A percentile compares a stretch with the other conserved stretches of the same genome.
Conservation (phyloP, 768 basidiomycete species). For the Mycena metata region DNA sequence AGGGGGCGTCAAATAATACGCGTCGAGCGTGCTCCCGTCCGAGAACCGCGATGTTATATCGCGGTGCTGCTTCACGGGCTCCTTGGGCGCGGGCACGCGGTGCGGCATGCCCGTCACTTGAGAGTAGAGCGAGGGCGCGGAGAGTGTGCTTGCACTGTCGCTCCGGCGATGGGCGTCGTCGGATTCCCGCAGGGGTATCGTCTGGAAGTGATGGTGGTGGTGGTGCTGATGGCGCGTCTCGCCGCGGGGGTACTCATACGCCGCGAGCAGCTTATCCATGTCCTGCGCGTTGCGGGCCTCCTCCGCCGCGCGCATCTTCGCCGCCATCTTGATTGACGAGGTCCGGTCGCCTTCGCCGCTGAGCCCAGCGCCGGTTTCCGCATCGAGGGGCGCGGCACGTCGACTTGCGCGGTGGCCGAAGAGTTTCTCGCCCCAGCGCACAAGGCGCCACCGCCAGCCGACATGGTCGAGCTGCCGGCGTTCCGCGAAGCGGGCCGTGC, state of each 20-base stretch:
- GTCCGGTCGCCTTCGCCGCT: conserved; percentile 50
- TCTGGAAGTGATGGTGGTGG: conserved; percentile 38
- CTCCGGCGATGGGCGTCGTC: conserved; percentile 27
- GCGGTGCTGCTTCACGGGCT: conserved; percentile 55
- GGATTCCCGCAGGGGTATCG: background rate
- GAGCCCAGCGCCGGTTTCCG: conserved; percentile 4
- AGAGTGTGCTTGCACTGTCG: conserved; percentile 49
- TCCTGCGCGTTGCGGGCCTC: conserved; percentile 43
- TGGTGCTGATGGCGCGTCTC: conserved; percentile 42
- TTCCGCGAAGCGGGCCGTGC: conserved; percentile 61
- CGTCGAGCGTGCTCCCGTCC: conserved; percentile 51
- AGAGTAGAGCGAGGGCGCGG: conserved; percentile 68
- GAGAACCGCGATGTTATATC: conserved; percentile 62
- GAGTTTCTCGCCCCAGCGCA: conserved; percentile 59
- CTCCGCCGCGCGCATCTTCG: conserved; percentile 57
- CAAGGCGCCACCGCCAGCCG: conserved; percentile 60
- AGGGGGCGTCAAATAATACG: conserved; percentile 37
- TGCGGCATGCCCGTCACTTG: conserved; percentile 71
- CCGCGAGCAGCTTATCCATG: conserved; percentile 57
- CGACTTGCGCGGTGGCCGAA: conserved; percentile 54
- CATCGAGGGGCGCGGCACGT: conserved; percentile 33
- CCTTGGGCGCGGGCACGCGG: conserved; percentile 68
- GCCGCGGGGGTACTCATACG: conserved; percentile 45
- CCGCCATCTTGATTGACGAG: conserved; percentile 54
- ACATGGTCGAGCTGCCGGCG: conserved; percentile 55